Conservation (phyloP, 768 basidiomycete species). For the Rhodotorula babjevae region DNA sequence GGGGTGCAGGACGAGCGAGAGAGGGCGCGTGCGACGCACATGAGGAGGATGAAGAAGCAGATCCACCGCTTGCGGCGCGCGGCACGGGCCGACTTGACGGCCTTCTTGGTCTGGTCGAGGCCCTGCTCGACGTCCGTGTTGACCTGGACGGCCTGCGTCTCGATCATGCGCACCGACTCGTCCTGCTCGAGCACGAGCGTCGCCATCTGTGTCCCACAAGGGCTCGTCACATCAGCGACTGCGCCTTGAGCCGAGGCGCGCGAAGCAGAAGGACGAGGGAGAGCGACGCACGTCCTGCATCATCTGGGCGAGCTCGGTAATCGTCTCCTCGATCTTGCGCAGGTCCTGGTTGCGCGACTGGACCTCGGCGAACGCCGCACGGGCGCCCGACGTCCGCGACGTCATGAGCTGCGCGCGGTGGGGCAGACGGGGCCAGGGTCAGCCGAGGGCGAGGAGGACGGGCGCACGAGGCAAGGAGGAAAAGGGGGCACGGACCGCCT, state of each 20-base stretch:
- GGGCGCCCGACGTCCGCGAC: slow-evolving; percentile 75
- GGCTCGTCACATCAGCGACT: too few species aligned
- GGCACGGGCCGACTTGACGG: slow-evolving; percentile 74
- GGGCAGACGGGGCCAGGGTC: background rate
- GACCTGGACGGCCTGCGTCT: slow-evolving; percentile 60
- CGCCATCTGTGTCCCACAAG: slow-evolving; percentile 59
- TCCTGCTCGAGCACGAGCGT: slow-evolving; percentile 53
- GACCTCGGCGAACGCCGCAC: slow-evolving; percentile 77
- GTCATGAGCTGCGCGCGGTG: slow-evolving; percentile 56
- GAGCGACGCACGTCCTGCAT: slow-evolving; percentile 65
- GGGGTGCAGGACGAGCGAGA: too few species aligned
- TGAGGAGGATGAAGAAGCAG: slow-evolving; percentile 20
- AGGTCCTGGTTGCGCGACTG: slow-evolving; percentile 84
- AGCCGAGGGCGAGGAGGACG: background rate
- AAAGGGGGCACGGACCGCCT: slow-evolving; percentile 33
- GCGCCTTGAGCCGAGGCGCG: too few species aligned
- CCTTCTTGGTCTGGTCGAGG: slow-evolving; percentile 73
- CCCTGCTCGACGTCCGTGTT: slow-evolving; percentile 59
- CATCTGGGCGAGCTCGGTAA: slow-evolving; percentile 81
- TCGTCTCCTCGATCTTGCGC: slow-evolving; percentile 73
- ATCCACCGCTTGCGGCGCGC: slow-evolving; percentile 76
- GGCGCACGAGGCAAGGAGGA: background rate
- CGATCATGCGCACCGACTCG: slow-evolving; percentile 62
- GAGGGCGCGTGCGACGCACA: background rate
- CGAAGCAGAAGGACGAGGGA: too few species aligned